Percentiles rank a stretch among this genome's conserved stretches.
These are phyloP conservation scores for Leishmania mexicana DNA, from an alignment of 208 protist genomes.

Conservation along the genomic window DNA sequence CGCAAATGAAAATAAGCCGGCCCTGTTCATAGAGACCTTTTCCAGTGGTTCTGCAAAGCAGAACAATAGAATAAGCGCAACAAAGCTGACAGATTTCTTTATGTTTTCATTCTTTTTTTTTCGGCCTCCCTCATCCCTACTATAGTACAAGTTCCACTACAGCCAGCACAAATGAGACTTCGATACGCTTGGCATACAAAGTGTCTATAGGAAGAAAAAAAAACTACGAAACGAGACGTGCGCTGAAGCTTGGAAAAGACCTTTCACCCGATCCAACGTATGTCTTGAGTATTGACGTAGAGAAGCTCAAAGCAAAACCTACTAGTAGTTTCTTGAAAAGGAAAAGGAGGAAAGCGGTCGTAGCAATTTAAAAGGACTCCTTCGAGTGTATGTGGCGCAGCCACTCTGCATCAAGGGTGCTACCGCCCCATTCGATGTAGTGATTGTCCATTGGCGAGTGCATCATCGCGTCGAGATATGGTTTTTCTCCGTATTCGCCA, in stretches of 20 bases:
- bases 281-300: neutral
- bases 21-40: neutral
- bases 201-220: conserved; percentile 17
- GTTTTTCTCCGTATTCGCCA: conserved; percentile 90
- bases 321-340: too few species aligned
- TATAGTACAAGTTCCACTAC: neutral
- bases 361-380: conserved; percentile 67
- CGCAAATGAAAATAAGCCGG: neutral
- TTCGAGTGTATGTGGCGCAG: conserved; percentile 89
- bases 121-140: neutral
- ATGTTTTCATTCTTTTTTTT: neutral
- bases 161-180: neutral
- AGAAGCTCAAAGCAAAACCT: neutral
- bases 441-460: conserved; percentile 85
- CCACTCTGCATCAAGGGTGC: conserved; percentile 85
- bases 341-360: neutral
- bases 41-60: neutral
- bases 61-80: neutral
- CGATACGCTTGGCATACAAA: neutral
- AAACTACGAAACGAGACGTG: neutral
- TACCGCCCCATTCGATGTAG: conserved; percentile 87
- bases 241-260: neutral
- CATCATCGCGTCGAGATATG: conserved; percentile 79
- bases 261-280: too few species aligned
- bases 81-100: neutral